Base-by-base conservation (phyloP, 371 early-diverging fungal genomes). In the Apophysomyces trapeziformis region DNA sequence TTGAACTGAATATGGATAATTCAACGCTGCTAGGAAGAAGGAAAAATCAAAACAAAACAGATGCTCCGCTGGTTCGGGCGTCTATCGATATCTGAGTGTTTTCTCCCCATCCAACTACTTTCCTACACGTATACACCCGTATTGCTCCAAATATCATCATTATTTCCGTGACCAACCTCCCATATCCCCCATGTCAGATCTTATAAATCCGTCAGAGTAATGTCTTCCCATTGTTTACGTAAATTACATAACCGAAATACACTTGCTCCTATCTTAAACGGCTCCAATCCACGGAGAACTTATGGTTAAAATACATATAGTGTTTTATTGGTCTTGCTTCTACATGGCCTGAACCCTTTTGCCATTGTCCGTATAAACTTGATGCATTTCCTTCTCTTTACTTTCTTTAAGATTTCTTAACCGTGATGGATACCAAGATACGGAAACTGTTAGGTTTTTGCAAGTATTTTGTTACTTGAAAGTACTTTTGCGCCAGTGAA, bases 21-120 rank as follows among this genome's bases (percentile, higher is more conserved):
- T 85, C 89, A 2, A 87, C 86, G 0, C 63, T 89, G 39, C 65
- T 89, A 32, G 84, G 82, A 46, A 82, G 85, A 63, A 78, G 89
- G 59, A 83, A 83, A 36, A 63, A 74, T 16, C 63, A 68, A 4
- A 38, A 14, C 37, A 66, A 58, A n/a, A 60, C 43, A 63, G 64
- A 68, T n/a, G 67, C 21, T 50, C 54, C 54, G 54, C 54, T 50
- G 54, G 54, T 50, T 21, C 54, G 54, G 54, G 8, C 54, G 35
- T 50, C 54, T 21, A 26, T 26, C 21, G 54, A 50, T 50, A 50
- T 50, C 32, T 50, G 11, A 50, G 21, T 26, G 54, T 21, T 26
- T 26, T 50, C 47, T 14, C 32, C n/a, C 41, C 41, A 41, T 4
- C 54, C 9, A 21, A 9, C 21, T 50, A 9, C 18, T 21, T 50